Evolutionary conservation across 2,329 filamentous ascomycete genomes (phyloP), one percentile per base, ranked within the genome.

Genomic region (Aphanocladium album): DNA sequence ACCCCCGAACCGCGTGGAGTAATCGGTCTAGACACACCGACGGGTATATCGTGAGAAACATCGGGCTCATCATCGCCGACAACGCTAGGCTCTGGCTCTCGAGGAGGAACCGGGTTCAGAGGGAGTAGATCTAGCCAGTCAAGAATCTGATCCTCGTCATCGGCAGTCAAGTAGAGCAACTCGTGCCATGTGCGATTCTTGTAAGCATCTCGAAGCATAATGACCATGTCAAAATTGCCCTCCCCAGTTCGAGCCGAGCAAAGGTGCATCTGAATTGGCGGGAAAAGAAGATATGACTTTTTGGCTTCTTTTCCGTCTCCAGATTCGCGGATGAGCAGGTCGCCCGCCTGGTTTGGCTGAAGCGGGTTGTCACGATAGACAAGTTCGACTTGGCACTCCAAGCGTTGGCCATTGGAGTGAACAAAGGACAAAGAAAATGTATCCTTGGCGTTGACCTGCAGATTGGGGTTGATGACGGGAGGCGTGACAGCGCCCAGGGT

Each of bases 291-390:
- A 86, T 91, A 98, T 30, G 80, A 78, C 57, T 86, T 85, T 16
- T 89, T 86, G 6, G 83, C 82, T 57, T 85, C 83, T 16, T 89
- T 86, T 5, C 83, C 81, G 57, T 85, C 83, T 49, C 92, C 91
- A n/a, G 92, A 86, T 73, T 98, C 93, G 66, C 93, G 93, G 60
- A 99, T 89, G 23, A 99, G 83, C n/a, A 99, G 72, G 72, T 99
- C 95, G 7, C 93, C 92, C 53, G 83, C 79, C 64, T 88, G 84
- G 3, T 83, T 83, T 39, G 83, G 80, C 53, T 84, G 83, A n/a
- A 83, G 80, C 25, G 86, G 80, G 67, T 91, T 91, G 70, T 98
- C 93, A 69, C 95, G 86, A 65, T 93, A 83, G 16, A 98, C 82
- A 33, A 99, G 72, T 72, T 99, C 95, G 17, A 96, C 85, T 67